Conservation (phyloP, 768 basidiomycete species). For the Termitomyces sp. region DNA sequence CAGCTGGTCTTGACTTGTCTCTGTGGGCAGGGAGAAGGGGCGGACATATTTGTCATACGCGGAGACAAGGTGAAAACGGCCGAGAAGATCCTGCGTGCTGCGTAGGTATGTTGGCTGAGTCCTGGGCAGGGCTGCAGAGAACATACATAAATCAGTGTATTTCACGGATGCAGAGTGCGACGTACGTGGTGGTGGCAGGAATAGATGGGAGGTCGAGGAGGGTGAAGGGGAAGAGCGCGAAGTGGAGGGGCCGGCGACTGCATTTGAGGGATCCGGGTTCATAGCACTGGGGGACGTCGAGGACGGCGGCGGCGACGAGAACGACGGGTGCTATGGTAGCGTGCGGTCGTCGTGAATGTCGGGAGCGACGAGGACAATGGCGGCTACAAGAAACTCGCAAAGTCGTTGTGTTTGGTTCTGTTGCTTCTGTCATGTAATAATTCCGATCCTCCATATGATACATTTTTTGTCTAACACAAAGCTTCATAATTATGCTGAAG, state of each 20-base stretch:
- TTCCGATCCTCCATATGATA: conserved; percentile 2
- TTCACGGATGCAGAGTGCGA: conserved; percentile 4
- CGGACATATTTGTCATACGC: conserved; percentile 84
- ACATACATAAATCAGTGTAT: conserved; percentile 3
- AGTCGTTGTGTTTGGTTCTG: conserved; percentile 19
- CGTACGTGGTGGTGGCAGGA: conserved; percentile 40
- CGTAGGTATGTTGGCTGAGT: conserved; percentile 49
- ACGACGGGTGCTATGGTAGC: conserved; percentile 16
- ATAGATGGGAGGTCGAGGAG: conserved; percentile 26
- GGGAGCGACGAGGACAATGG: conserved; percentile 14
- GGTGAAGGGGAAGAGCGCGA: conserved; percentile 25
- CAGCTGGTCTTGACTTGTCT: conserved; percentile 21
- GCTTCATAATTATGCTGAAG: no score
- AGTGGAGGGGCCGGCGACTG: conserved; percentile 63
- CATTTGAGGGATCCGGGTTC: conserved; percentile 44
- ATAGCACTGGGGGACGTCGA: conserved; percentile 20
- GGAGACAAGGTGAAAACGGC: conserved; percentile 63
- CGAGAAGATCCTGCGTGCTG: conserved; percentile 78
- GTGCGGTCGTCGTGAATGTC: conserved; percentile 16
- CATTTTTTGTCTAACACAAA: background rate
- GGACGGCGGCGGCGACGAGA: conserved; percentile 15
- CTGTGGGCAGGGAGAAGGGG: conserved; percentile 37
- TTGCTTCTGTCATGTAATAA: conserved; percentile 9
- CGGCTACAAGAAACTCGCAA: conserved; percentile 15
- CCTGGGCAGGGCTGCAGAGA: conserved; percentile 28